phyloP scores from a whole-genome alignment of 208 protist genomes.

The Sergeia podlipaevii region DNA sequence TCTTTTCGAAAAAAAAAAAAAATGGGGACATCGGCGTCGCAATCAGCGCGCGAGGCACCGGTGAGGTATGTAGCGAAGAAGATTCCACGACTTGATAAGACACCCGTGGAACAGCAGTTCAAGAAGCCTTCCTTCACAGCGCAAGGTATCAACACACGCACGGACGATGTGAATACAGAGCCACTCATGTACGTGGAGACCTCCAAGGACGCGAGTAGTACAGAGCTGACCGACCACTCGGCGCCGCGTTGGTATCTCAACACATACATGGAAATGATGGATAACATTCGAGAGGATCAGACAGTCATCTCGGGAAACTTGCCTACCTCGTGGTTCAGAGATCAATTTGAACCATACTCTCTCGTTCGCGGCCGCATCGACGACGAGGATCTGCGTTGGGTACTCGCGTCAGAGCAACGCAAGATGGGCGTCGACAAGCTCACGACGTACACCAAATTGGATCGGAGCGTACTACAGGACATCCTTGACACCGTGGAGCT shows the following conservation, averaged over 20 bases:
- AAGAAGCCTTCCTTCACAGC: slow-evolving; percentile 73
- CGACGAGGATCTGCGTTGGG: slow-evolving; percentile 81
- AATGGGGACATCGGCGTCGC: slow-evolving; percentile 45
- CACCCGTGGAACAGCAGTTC: slow-evolving; percentile 74
- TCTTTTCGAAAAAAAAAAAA: background rate
- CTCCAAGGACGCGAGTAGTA: slow-evolving; percentile 72
- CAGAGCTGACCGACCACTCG: slow-evolving; percentile 75
- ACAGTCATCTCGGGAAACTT: slow-evolving; percentile 74
- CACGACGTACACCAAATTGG: slow-evolving; percentile 60
- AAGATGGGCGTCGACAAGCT: slow-evolving; percentile 59
- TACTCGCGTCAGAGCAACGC: slow-evolving; percentile 56
- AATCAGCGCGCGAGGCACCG: slow-evolving; percentile 57
- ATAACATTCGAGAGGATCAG: slow-evolving; percentile 68
- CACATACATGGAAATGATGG: slow-evolving; percentile 84
- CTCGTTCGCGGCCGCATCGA: slow-evolving; percentile 79
- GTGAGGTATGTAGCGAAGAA: slow-evolving; percentile 82
- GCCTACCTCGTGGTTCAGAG: slow-evolving; percentile 72
- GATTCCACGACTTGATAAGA: slow-evolving; percentile 64
- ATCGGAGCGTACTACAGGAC: slow-evolving; percentile 67
- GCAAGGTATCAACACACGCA: slow-evolving; percentile 76
- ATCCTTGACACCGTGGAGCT: slow-evolving; percentile 83
- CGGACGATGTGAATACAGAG: slow-evolving; percentile 83
- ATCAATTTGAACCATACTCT: slow-evolving; percentile 84
- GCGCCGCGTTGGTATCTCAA: slow-evolving; percentile 83
- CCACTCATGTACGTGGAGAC: slow-evolving; percentile 86